These are phyloP conservation scores for Wickerhamiella musiphila DNA, from an alignment of 805 yeast species.

Conservation along the genomic window DNA sequence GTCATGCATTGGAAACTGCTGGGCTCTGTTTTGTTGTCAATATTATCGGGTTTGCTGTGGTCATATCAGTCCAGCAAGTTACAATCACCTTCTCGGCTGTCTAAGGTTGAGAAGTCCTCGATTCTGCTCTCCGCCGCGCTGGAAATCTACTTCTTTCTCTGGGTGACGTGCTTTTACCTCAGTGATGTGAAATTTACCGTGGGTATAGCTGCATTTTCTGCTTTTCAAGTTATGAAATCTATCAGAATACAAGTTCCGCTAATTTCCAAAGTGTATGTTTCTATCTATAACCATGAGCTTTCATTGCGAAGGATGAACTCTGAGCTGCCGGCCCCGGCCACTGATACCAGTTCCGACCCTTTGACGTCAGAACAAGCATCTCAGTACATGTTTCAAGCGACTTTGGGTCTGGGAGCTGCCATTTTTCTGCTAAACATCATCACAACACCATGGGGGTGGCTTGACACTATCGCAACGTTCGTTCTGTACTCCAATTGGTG, in stretches of 20 bases:
- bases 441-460: constrained; percentile 43
- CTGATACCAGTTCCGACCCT: constrained; percentile 26
- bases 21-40: constrained; percentile 28
- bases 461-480: constrained; percentile 38
- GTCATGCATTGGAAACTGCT: constrained; percentile 28
- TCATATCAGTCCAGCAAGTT: constrained; percentile 47
- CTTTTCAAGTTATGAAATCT: too few species aligned
- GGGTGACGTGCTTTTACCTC: too few species aligned
- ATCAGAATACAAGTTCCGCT: too few species aligned
- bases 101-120: constrained; percentile 54
- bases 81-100: constrained; percentile 68
- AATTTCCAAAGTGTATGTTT: too few species aligned
- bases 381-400: constrained; percentile 37
- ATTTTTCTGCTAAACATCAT: constrained; percentile 36
- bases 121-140: too few species aligned
- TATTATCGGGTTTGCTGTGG: constrained; percentile 36
- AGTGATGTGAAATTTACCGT: too few species aligned
- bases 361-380: too few species aligned
- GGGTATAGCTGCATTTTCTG: too few species aligned
- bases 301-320: constrained; percentile 26
- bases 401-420: constrained; percentile 39
- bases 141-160: too few species aligned
- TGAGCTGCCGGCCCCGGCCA: constrained; percentile 25
- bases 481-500: constrained; percentile 61
- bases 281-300: too few species aligned